Conservation (phyloP, 257 asterid genomes). For the Parsonsia alboflavescens region DNA sequence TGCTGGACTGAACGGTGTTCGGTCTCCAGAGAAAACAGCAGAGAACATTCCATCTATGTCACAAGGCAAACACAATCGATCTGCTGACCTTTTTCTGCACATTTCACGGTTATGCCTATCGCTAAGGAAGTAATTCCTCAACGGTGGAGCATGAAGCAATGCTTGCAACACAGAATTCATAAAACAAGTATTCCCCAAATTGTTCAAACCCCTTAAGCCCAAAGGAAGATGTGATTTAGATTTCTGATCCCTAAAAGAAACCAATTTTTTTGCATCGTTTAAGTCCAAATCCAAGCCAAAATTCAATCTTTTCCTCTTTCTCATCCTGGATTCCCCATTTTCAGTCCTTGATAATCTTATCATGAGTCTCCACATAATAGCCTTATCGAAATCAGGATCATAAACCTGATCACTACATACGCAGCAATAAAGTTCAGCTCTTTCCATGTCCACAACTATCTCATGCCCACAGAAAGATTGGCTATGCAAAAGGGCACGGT, state of each 20-base stretch:
- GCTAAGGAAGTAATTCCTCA: conserved; percentile 61
- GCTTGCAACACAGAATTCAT: conserved; percentile 82
- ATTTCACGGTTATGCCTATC: conserved; percentile 47
- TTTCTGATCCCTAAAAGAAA: conserved; percentile 41
- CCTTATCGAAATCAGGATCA: conserved; percentile 57
- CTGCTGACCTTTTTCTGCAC: conserved; percentile 37
- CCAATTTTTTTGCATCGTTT: conserved; percentile 37
- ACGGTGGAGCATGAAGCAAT: conserved; percentile 66
- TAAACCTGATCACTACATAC: conserved; percentile 67
- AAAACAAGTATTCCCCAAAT: conserved; percentile 70
- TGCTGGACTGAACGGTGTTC: conserved; percentile 62
- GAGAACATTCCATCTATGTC: conserved; percentile 60
- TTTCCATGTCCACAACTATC: conserved; percentile 51
- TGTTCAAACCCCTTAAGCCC: conserved; percentile 75
- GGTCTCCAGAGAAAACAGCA: conserved; percentile 57
- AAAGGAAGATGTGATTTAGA: conserved; percentile 57
- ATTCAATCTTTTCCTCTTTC: conserved; percentile 72
- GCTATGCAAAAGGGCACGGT: conserved; percentile 46
- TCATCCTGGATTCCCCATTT: conserved; percentile 42
- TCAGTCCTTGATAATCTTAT: conserved; percentile 33
- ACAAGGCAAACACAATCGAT: conserved; percentile 59
- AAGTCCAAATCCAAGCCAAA: conserved; percentile 50
- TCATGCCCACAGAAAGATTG: conserved; percentile 50
- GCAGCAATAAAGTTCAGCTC: conserved; percentile 60
- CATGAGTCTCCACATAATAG: conserved; percentile 34